Evolutionary conservation across 2,329 filamentous ascomycete genomes (phyloP).

Genomic region (Sclerotiophoma versabilis): DNA sequence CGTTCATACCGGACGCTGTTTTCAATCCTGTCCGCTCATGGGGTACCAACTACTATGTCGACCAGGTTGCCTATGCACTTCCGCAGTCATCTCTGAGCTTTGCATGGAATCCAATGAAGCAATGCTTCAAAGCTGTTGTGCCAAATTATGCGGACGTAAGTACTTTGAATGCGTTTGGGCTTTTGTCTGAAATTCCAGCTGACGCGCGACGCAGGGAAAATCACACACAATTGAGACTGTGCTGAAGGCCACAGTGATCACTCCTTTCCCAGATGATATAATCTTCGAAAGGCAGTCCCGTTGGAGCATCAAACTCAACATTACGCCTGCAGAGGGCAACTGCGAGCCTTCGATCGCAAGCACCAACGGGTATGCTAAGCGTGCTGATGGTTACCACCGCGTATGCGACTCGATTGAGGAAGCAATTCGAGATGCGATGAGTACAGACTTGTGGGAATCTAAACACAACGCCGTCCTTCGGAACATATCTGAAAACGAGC

Average conservation of each 20-base stretch:
- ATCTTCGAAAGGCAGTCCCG: constrained; percentile 42
- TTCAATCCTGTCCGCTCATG: not conserved
- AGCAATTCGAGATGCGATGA: not conserved
- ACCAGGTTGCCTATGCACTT: constrained; percentile 21
- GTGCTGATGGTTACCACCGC: not conserved
- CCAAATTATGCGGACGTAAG: constrained; percentile 6
- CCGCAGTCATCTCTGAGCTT: constrained; percentile 15
- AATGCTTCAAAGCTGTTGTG: constrained; percentile 32
- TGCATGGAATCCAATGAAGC: constrained; percentile 27
- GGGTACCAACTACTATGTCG: constrained; percentile 3
- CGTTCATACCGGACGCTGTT: constrained; percentile 1
- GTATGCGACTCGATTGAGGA: not conserved
- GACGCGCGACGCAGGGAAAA: not conserved
- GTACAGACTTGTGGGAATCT: not conserved
- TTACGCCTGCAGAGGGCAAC: constrained; percentile 1
- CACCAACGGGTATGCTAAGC: not conserved
- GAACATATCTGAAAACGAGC: not conserved
- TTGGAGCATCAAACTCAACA: constrained; percentile 32
- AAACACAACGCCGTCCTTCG: not conserved
- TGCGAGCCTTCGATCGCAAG: not conserved
- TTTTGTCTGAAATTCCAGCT: not conserved
- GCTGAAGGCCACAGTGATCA: constrained; percentile 23
- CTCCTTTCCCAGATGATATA: constrained; percentile 35
- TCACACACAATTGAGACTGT: constrained; percentile 15
- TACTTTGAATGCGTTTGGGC: not conserved